Evolutionary conservation across 208 protist species (phyloP).

Genomic region (Trypanosoma conorhini): DNA sequence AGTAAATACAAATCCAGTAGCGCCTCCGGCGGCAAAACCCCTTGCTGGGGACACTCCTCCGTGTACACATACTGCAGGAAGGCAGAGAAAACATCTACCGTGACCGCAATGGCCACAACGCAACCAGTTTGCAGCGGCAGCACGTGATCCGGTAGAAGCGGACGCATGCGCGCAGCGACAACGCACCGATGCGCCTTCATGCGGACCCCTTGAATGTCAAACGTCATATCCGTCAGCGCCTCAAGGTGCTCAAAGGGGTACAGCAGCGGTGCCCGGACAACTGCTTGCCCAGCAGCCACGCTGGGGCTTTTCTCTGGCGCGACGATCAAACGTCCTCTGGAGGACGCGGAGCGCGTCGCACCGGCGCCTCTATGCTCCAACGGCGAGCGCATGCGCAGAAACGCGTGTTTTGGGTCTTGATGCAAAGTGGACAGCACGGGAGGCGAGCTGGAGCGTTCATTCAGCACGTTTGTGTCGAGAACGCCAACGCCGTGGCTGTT

Average conservation of each 20-base stretch:
- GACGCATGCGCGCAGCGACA: conserved; percentile 78
- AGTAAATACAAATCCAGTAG: conserved; percentile 87
- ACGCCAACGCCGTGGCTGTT: conserved; percentile 23
- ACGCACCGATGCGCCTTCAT: conserved; percentile 89
- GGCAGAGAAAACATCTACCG: conserved; percentile 75
- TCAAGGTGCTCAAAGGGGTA: conserved; percentile 88
- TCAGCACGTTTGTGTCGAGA: not conserved
- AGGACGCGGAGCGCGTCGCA: conserved; percentile 3
- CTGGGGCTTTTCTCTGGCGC: conserved; percentile 10
- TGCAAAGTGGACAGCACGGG: not conserved
- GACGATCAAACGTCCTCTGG: conserved; percentile 4
- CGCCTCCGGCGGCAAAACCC: conserved; percentile 67
- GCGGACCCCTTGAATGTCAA: conserved; percentile 82
- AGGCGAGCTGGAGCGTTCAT: not conserved
- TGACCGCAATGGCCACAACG: conserved; percentile 77
- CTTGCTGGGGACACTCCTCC: conserved; percentile 80
- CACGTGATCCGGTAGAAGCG: conserved; percentile 75
- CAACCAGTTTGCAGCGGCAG: conserved; percentile 77
- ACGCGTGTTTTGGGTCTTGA: not conserved
- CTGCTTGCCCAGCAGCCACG: not conserved
- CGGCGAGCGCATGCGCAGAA: not conserved
- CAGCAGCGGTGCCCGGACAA: conserved; percentile 47
- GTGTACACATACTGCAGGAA: conserved; percentile 90
- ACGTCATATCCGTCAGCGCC: conserved; percentile 81
- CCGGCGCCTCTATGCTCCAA: not conserved